Evolutionary conservation across 495 filamentous ascomycete genomes (phyloP).

Genomic region (Penicillium bovifimosum): DNA sequence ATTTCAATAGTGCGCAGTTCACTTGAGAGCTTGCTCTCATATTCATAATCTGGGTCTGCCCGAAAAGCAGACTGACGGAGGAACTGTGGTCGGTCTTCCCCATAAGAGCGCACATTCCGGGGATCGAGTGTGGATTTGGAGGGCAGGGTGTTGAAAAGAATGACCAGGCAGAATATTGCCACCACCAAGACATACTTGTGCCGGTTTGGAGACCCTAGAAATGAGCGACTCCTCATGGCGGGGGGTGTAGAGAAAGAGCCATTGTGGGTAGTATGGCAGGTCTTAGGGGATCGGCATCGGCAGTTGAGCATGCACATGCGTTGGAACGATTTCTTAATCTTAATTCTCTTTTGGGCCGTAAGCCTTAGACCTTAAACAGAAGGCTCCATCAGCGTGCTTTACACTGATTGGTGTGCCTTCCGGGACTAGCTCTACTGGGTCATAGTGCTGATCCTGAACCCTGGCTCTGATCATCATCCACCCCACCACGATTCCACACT

Average conservation of each 20-base stretch:
- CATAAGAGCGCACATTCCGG: slow-evolving; percentile 5
- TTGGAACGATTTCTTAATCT: too few species aligned
- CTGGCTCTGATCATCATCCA: too few species aligned
- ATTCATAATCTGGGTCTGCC: slow-evolving; percentile 28
- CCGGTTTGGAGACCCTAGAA: background rate
- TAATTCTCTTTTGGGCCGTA: too few species aligned
- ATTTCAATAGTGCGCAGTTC: slow-evolving; percentile 27
- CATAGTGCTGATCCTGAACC: too few species aligned
- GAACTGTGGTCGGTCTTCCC: slow-evolving; percentile 18
- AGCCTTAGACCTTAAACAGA: too few species aligned
- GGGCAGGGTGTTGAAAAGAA: slow-evolving; percentile 9
- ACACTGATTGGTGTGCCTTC: too few species aligned
- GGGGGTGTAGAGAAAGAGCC: background rate
- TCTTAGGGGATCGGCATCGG: background rate
- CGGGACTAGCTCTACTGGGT: too few species aligned
- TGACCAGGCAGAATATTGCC: slow-evolving; percentile 1
- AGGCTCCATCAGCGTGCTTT: too few species aligned
- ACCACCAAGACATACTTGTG: slow-evolving; percentile 8
- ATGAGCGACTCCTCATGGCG: slow-evolving; percentile 11
- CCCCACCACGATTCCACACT: too few species aligned
- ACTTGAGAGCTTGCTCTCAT: slow-evolving; percentile 9
- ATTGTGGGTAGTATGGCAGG: background rate
- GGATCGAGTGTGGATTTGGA: slow-evolving; percentile 1
- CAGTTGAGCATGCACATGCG: too few species aligned
- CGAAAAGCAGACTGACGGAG: slow-evolving; percentile 31